Percentiles rank a stretch among this genome's conserved stretches.
Evolutionary conservation across 2,329 filamentous ascomycete species (phyloP).

Genomic region (Iodosphaeria phyllophila): DNA sequence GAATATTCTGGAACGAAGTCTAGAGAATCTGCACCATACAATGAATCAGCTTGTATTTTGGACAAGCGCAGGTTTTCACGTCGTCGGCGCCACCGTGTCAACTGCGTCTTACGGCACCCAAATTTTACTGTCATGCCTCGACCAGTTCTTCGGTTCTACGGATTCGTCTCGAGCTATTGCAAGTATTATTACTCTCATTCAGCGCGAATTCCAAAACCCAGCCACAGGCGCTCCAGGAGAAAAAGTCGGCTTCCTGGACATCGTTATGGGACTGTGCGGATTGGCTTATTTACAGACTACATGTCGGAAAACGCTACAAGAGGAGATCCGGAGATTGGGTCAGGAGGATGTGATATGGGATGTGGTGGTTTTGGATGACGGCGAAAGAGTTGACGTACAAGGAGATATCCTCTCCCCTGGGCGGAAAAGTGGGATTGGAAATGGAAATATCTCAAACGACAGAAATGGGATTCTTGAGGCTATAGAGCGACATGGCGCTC

Average conservation of each 20-base stretch:
- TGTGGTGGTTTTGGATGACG: slow-evolving; percentile 41
- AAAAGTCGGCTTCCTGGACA: slow-evolving; percentile 37
- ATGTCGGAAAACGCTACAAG: slow-evolving; percentile 30
- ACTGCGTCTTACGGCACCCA: slow-evolving; percentile 37
- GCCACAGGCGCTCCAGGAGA: slow-evolving; percentile 39
- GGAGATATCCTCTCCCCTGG: slow-evolving; percentile 14
- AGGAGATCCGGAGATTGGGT: slow-evolving; percentile 25
- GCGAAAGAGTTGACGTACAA: slow-evolving; percentile 35
- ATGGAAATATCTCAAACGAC: too few species aligned
- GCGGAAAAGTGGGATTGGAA: slow-evolving; percentile 6
- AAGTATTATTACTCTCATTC: slow-evolving; percentile 44
- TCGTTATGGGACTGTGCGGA: slow-evolving; percentile 40
- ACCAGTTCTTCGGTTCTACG: slow-evolving; percentile 49
- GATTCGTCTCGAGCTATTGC: slow-evolving; percentile 50
- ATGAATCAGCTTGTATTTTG: slow-evolving; percentile 41
- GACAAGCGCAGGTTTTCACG: slow-evolving; percentile 39
- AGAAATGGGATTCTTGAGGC: slow-evolving; percentile 17
- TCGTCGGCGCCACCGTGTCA: slow-evolving; percentile 35
- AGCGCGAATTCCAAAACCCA: slow-evolving; percentile 45
- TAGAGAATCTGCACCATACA: slow-evolving; percentile 35
- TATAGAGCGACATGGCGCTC: slow-evolving; percentile 15
- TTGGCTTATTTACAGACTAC: slow-evolving; percentile 42
- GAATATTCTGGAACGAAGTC: slow-evolving; percentile 33
- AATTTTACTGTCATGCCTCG: slow-evolving; percentile 36
- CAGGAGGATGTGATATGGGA: slow-evolving; percentile 46